phyloP scores from a whole-genome alignment of 805 yeast genomes.

The Candida maltosa region DNA sequence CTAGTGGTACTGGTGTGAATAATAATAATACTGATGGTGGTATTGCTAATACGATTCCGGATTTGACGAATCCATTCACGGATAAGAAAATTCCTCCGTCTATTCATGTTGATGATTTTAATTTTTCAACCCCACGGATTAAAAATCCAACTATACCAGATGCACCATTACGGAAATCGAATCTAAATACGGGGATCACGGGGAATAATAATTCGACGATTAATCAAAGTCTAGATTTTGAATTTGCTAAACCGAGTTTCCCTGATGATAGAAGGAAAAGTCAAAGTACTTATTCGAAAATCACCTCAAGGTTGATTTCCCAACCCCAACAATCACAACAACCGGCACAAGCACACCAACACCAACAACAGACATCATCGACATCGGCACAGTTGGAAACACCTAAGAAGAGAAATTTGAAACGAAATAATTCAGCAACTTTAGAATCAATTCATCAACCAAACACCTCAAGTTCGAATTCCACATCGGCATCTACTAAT shows the following conservation, averaged over 20 bases:
- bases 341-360: neutral
- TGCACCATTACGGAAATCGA: slow-evolving; percentile 35
- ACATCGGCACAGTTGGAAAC: slow-evolving; percentile 3
- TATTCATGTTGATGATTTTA: slow-evolving; percentile 22
- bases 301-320: slow-evolving; percentile 46
- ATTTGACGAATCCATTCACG: slow-evolving; percentile 23
- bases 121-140: slow-evolving; percentile 27
- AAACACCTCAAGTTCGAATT: neutral
- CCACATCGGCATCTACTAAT: slow-evolving; percentile 8
- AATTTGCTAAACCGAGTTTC: slow-evolving; percentile 29
- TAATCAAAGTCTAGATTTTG: slow-evolving; percentile 11
- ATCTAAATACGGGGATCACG: slow-evolving; percentile 11
- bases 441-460: slow-evolving; percentile 9
- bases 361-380: slow-evolving; percentile 4
- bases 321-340: slow-evolving; percentile 34
- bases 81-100: slow-evolving; percentile 10
- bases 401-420: slow-evolving; percentile 13
- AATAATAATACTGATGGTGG: slow-evolving; percentile 3
- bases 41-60: slow-evolving; percentile 1
- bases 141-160: slow-evolving; percentile 26
- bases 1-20: neutral
- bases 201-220: neutral
- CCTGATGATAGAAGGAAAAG: slow-evolving; percentile 22
- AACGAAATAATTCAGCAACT: slow-evolving; percentile 20
- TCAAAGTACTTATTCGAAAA: slow-evolving; percentile 39